Base-by-base conservation (phyloP, 257 asterid genomes). In the Nicotiana tomentosiformis region DNA sequence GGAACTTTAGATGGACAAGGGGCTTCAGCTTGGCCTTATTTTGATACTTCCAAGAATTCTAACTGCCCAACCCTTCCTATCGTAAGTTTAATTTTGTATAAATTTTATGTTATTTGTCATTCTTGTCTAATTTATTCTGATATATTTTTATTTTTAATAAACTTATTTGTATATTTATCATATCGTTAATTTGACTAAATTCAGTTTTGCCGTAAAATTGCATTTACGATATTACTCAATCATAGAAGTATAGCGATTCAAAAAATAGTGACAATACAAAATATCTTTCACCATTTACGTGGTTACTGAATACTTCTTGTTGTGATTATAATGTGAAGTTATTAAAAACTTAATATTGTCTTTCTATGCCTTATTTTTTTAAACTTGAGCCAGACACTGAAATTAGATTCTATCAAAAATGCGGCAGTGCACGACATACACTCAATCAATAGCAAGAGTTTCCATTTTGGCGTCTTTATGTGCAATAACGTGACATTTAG, bases 1-100 rank as follows among this genome's bases (percentile, higher is more conserved):
- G 82, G 85, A 49, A 72, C 77, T 5, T 82, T 72, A 12, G 77
- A 82, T 20, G 77, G 81, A 32, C 53, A 82, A 70, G 84, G 84
- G 15, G 33, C 74, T 6, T 10, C 7, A 6, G 70, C 74, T 82
- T 82, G 84, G 84, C 37, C 53, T 26, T 32, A 56, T 6, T 55
- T 26, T 57, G 55, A 78, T 30, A 55, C 68, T 30, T 12, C 26
- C 23, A 62, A 46, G 23, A 82, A 15, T 9, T 18, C 56, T 32
- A 23, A 70, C 6, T 82, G 84, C 46, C 9, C 17, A 53, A 53
- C 58, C 3, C 80, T 66, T 53, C 84, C 80, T 1, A 18, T 7
- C 9, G 80, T 81, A 67, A 81, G 62, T 43, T 66, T 55, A 7
- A 30, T 15, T 23, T 77, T 12, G 43, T 37, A 37, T 37, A 37